These are phyloP conservation scores for Dipteronia sinensis DNA, from an alignment of 345 rosid species.

Conservation along the genomic window DNA sequence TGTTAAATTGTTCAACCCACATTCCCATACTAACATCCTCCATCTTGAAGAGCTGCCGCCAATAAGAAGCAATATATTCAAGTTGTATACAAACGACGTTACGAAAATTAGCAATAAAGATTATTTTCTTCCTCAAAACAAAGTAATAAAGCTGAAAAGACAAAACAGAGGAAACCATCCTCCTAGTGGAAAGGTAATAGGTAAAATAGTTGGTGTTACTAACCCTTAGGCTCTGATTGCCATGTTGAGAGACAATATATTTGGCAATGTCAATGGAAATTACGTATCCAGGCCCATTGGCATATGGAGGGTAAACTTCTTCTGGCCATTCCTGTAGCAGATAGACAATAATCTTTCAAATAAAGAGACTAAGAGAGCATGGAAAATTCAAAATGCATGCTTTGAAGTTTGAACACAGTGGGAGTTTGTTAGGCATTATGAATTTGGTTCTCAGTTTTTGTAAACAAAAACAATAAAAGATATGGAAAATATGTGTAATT, in stretches of 20 bases:
- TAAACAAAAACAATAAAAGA: too few relatives aligned
- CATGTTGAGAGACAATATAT: constrained; percentile 61
- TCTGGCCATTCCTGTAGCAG: constrained; percentile 95
- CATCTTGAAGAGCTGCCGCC: constrained; percentile 88
- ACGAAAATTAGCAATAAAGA: neutral
- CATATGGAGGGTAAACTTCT: constrained; percentile 90
- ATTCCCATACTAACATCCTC: constrained; percentile 99
- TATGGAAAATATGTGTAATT: neutral
- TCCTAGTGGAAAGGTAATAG: neutral
- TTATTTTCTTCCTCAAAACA: neutral
- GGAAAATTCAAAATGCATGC: neutral
- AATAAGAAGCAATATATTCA: constrained; percentile 4
- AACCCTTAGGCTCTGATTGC: constrained; percentile 67
- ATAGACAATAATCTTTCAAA: constrained; percentile 16
- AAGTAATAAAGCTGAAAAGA: neutral
- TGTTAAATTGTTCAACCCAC: constrained; percentile 93
- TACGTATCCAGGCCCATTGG: constrained; percentile 90
- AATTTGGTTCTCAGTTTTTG: neutral
- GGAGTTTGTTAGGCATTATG: neutral
- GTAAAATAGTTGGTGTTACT: constrained; percentile 27
- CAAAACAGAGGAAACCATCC: neutral
- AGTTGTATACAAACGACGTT: neutral
- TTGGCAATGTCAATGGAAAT: constrained; percentile 76
- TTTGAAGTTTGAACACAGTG: neutral
- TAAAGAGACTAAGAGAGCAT: neutral